Evolutionary conservation across 2,329 filamentous ascomycete species (phyloP).

Genomic region (Phymatotrichopsis omnivora): DNA sequence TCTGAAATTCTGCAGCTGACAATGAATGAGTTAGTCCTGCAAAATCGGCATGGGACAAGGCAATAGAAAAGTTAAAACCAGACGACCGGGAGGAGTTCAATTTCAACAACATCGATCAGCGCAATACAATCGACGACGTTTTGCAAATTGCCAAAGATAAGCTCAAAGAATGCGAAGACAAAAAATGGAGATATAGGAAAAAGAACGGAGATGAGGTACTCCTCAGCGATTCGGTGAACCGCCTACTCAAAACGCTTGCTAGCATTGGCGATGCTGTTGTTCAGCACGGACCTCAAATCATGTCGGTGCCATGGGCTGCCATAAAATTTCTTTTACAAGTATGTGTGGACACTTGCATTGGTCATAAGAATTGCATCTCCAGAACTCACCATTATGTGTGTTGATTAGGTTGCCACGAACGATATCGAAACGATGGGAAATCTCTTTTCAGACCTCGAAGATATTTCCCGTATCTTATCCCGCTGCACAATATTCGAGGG

Average conservation of each 20-base stretch:
- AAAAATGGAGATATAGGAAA: slow-evolving; percentile 4
- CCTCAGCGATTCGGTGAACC: slow-evolving; percentile 18
- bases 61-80: not conserved
- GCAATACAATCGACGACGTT: not conserved
- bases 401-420: not conserved
- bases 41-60: slow-evolving; percentile 1
- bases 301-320: slow-evolving; percentile 30
- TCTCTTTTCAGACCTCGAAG: slow-evolving; percentile 12
- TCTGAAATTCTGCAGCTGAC: no score
- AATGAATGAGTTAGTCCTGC: no score
- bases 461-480: slow-evolving; percentile 17
- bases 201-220: not conserved
- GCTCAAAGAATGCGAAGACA: not conserved
- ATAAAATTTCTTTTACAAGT: slow-evolving; percentile 30
- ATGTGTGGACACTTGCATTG: no score
- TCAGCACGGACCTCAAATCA: slow-evolving; percentile 29
- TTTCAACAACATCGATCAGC: not conserved
- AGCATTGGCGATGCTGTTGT: slow-evolving; percentile 28
- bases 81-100: not conserved
- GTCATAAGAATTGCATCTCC: not conserved
- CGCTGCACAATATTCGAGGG: slow-evolving; percentile 23
- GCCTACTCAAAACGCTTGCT: slow-evolving; percentile 28
- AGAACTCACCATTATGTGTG: not conserved
- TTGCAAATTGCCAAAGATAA: not conserved
- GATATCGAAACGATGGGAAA: slow-evolving; percentile 14